Conservation (phyloP, 164 flowering plant genomes). For the Cinnamomum micranthum region DNA sequence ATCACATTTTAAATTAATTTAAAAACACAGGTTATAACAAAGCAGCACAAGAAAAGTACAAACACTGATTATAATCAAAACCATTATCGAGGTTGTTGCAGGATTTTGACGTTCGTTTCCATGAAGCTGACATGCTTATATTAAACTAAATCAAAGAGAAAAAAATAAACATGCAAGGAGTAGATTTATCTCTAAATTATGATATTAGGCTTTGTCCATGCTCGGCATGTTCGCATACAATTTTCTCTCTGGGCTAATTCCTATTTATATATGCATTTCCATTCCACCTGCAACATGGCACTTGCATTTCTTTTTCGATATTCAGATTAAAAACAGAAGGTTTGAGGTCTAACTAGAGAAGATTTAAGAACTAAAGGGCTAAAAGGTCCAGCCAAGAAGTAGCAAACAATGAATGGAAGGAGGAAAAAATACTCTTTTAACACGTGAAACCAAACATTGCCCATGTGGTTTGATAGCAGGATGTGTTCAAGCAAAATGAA, state of each 20-base stretch:
- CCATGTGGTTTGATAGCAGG: slow-evolving; percentile 57
- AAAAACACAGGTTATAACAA: not conserved
- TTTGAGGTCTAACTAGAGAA: slow-evolving; percentile 11
- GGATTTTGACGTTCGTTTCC: slow-evolving; percentile 6
- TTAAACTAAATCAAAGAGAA: not conserved
- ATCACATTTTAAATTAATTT: not conserved
- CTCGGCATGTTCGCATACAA: slow-evolving; percentile 12
- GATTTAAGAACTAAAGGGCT: slow-evolving; percentile 23
- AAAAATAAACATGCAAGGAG: not conserved
- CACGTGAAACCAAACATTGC: slow-evolving; percentile 23
- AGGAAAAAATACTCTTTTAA: not conserved
- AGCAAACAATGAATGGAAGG: not conserved
- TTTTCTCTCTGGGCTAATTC: not conserved
- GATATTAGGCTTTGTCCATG: slow-evolving; percentile 4
- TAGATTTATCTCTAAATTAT: not conserved
- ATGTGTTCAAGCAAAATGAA: slow-evolving; percentile 13
- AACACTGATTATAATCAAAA: not conserved
- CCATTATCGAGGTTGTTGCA: slow-evolving; percentile 12
- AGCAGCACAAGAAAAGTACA: not conserved
- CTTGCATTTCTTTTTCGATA: slow-evolving; percentile 8
- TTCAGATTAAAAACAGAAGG: slow-evolving; percentile 5
- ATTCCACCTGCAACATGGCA: slow-evolving; percentile 24
- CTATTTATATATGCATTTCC: not conserved
- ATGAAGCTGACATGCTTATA: slow-evolving; percentile 2
- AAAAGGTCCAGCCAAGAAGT: slow-evolving; percentile 31